Conservation (phyloP, 176 grass and related monocot genomes). For the Phoenix roebelenii region DNA sequence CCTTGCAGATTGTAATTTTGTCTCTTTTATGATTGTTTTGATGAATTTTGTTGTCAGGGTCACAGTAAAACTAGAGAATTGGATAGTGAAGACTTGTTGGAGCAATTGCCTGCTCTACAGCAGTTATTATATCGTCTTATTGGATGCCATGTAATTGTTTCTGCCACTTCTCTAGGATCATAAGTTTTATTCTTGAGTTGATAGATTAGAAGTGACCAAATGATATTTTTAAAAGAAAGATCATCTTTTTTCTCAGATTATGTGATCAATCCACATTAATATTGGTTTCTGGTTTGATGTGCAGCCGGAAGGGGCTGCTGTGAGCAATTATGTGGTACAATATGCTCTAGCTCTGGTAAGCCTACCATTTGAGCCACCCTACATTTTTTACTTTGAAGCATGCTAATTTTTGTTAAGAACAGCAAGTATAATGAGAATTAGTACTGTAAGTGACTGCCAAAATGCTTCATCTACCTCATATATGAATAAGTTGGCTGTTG, state of each 20-base stretch:
- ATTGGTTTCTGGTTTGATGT: constrained; percentile 16
- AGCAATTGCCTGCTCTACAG: constrained; percentile 79
- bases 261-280: constrained; percentile 6
- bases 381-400: too few species aligned
- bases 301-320: constrained; percentile 83
- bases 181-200: background rate
- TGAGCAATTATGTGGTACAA: constrained; percentile 77
- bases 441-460: too few species aligned
- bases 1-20: too few species aligned
- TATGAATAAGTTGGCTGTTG: too few species aligned
- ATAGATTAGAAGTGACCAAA: too few species aligned
- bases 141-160: constrained; percentile 66
- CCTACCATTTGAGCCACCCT: too few species aligned
- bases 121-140: constrained; percentile 91
- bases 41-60: constrained; percentile 35
- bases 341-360: constrained; percentile 84
- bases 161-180: background rate
- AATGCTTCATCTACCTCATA: too few species aligned
- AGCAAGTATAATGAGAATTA: too few species aligned
- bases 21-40: too few species aligned
- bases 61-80: constrained; percentile 77
- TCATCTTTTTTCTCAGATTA: too few species aligned
- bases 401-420: too few species aligned
- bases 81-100: constrained; percentile 67
- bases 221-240: too few species aligned